These are phyloP conservation scores for Yarrowia porcina DNA, from an alignment of 805 yeast genomes.

Conservation along the genomic window DNA sequence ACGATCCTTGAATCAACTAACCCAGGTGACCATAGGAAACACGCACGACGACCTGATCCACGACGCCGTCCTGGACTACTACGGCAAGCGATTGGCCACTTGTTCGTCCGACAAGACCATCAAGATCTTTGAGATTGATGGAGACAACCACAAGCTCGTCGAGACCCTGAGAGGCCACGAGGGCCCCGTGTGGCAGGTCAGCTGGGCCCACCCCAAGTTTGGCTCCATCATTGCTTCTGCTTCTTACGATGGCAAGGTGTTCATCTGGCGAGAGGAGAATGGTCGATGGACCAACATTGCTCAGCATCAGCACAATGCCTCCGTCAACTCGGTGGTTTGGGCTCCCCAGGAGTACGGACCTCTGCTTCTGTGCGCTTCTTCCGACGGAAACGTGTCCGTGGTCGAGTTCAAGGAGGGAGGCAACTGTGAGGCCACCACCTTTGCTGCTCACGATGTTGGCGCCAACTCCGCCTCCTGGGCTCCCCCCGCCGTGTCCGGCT, in stretches of 20 bases:
- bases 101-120: constrained; percentile 96
- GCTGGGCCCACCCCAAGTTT: constrained; percentile 98
- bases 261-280: constrained; percentile 92
- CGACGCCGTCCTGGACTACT: constrained; percentile 95
- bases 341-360: constrained; percentile 98
- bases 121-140: constrained; percentile 87
- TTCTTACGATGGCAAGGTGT: constrained; percentile 90
- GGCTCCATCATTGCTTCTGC: constrained; percentile 93
- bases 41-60: constrained; percentile 92
- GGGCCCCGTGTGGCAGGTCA: constrained; percentile 98
- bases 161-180: constrained; percentile 92
- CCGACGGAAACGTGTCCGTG: constrained; percentile 89
- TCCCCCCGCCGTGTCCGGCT: constrained; percentile 32
- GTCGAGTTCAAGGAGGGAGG: constrained; percentile 91
- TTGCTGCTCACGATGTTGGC: constrained; percentile 88
- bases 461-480: constrained; percentile 91
- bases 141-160: constrained; percentile 72
- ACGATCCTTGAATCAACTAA: not conserved
- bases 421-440: constrained; percentile 48
- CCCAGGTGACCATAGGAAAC: constrained; percentile 75
- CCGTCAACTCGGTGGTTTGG: constrained; percentile 93
- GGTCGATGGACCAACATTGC: constrained; percentile 85
- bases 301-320: constrained; percentile 86
- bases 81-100: constrained; percentile 93
- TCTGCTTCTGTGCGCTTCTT: constrained; percentile 79